Percentiles rank a stretch among this genome's conserved stretches.
Conservation (phyloP, 139 green algal genomes). For the Pleodorina starrii region DNA sequence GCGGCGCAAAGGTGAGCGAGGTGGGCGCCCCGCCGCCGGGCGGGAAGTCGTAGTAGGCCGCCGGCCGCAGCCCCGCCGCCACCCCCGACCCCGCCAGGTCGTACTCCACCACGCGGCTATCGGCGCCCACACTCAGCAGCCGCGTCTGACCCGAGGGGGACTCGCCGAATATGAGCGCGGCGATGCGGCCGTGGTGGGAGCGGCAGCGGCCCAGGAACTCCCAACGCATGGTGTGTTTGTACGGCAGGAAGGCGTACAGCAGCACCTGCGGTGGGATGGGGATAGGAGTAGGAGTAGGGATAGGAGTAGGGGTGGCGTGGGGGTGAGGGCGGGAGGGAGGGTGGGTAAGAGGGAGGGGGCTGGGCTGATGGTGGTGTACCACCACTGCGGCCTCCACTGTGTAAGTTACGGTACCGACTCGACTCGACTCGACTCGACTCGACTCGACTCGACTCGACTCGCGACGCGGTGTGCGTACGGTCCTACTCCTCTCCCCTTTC, state of each 20-base stretch:
- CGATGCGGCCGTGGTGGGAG: constrained; percentile 67
- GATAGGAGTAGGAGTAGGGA: no score
- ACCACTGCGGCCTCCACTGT: no score
- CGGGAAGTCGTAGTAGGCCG: constrained; percentile 46
- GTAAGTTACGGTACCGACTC: no score
- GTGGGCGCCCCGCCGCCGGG: constrained; percentile 58
- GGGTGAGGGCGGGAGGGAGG: no score
- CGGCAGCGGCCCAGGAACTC: constrained; percentile 78
- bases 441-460: no score
- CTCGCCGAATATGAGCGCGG: constrained; percentile 75
- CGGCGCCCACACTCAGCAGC: constrained; percentile 79
- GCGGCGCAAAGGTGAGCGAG: constrained; percentile 75
- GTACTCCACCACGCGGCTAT: constrained; percentile 77
- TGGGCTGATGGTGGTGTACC: no score
- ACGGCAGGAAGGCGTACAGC: constrained; percentile 70
- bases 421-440: no score
- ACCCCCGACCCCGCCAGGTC: constrained; percentile 64
- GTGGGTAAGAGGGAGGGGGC: no score
- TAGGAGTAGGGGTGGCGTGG: no score
- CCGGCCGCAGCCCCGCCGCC: constrained; percentile 58
- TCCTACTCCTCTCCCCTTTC: no score
- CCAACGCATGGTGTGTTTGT: constrained; percentile 71
- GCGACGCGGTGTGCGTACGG: no score
- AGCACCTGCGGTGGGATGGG: no score
- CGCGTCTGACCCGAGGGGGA: constrained; percentile 70